Base-by-base conservation (phyloP, 768 basidiomycete species). In the Gloeostereum incarnatum region DNA sequence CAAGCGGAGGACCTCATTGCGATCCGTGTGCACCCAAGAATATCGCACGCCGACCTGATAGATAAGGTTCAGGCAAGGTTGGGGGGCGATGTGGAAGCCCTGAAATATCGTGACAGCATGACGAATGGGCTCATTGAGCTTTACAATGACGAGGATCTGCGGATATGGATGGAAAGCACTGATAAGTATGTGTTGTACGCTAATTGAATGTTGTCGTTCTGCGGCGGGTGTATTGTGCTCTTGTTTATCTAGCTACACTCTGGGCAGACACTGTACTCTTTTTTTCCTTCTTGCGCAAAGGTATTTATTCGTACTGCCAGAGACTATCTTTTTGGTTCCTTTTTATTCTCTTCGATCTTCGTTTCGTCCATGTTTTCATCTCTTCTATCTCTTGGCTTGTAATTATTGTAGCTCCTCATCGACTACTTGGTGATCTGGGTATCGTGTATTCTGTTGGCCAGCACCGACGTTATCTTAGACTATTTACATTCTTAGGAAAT, bases 1-100 rank as follows among this genome's bases (percentile, higher is more conserved):
- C 70, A 82, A 40, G 82, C 90, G 18, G 93, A 98, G 54, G 96
- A 99, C 57, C 65, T 98, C 39, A 91, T 98, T 45, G 96, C 96
- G 3, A 96, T 98, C 40, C 81, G 96, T 10, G 94, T 98, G 20
- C 92, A 94, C 54, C 96, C 96, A 17, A 76, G 73, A 36, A 92
- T 98, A 27, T 78, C 85, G 6, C 83, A 87, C 51, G 65, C 60
- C 7, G 90, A 94, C 52, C 68, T 99, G 44, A 81, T 96, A 70
- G 86, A 79, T 36, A 99, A 98, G 63, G 87, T 97, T 23, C 79
- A 89, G 50, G 73, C 83, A 24, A 76, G 96, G 37, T 65, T 98
- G 5, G 92, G 90, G 1, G 71, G 70, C 10, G 81, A 84, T 43
- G 61, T 94, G 24, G 63, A 54, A 6, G 62, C 65, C 30, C 65